These are phyloP conservation scores for Backusella liffmaniae DNA, from an alignment of 192 early-diverging fungal species.

Conservation along the genomic window DNA sequence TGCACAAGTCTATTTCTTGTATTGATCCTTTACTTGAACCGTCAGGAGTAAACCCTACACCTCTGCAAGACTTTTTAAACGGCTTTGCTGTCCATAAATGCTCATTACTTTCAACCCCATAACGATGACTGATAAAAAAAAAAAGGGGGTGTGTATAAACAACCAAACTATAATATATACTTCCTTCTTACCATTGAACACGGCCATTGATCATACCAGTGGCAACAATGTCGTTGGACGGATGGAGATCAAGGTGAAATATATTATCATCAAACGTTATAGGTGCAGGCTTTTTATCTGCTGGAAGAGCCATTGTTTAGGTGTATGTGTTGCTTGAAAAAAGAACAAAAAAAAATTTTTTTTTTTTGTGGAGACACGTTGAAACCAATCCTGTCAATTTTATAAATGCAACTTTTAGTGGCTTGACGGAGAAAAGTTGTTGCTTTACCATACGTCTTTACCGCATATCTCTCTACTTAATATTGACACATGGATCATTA, in stretches of 20 bases:
- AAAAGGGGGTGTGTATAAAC: neutral
- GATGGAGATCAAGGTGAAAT: conserved; percentile 72
- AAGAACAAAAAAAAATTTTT: too few species aligned
- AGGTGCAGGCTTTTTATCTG: conserved; percentile 27
- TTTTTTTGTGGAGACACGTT: too few species aligned
- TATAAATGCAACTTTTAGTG: too few species aligned
- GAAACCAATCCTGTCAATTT: too few species aligned
- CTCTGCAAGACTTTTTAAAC: conserved; percentile 87
- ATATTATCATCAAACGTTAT: conserved; percentile 48
- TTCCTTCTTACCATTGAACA: conserved; percentile 59
- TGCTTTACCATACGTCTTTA: too few species aligned
- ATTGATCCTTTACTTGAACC: conserved; percentile 52
- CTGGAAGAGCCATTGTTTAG: too few species aligned
- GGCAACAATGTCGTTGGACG: conserved; percentile 63
- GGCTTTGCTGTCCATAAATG: conserved; percentile 52
- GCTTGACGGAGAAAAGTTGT: too few species aligned
- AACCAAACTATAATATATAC: neutral
- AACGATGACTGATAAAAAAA: conserved; percentile 19
- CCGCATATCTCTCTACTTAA: too few species aligned
- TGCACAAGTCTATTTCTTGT: neutral
- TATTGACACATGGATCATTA: too few species aligned
- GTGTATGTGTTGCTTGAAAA: too few species aligned
- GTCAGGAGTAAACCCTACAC: conserved; percentile 77
- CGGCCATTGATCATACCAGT: conserved; percentile 71
- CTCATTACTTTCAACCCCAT: conserved; percentile 36